Base-by-base conservation (phyloP, 805 yeast species). In the Kodamaea lidongshanica region DNA sequence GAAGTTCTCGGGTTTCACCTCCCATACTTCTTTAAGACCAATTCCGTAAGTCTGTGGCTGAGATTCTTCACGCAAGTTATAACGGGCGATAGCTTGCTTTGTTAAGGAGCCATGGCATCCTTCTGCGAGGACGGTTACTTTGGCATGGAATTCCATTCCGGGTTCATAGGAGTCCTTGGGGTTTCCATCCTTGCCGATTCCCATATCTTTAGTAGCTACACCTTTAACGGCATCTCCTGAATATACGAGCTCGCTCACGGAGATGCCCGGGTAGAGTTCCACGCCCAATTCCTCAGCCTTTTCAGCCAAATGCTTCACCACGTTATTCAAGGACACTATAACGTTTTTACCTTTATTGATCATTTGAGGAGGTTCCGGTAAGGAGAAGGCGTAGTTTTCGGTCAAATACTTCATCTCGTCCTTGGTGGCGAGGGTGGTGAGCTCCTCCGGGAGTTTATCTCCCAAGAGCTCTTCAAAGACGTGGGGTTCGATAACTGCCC, bases 61-160 rank as follows among this genome's bases (percentile, higher is more conserved):
- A 30, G 69, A 65, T 18, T 73, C 71, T 28, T 70, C 66, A 35
- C 96, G 73, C 37, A 92, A 61, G 24, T 77, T 66, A 56, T 60
- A 89, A 45, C 78, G 74, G 32, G 69, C 61, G 31, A 89, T 79
- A 0, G 75, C 79, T 50, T 81, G 73, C 52, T 92, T 89, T 8
- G 88, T 68, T 32, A 92, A 63, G 1, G 96, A 87, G 0, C 98
- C 98, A 57, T 88, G 97, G 52, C 98, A 92, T n/a, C 98, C 98
- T 60, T 92, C 98, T 4, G 95, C 95, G 18, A 92, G 68, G 11
- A 92, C 81, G 0, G 96, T 88, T 37, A 79, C 67, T 45, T 92
- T 74, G 4, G 98, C 85, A 44, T 80, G 92, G 56, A 92, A 92
- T 56, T 86, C 97, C 96, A 92, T 84, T 15, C 98, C 98, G 41